A percentile compares a stretch with the other conserved stretches of the same genome.
These are phyloP conservation scores for Aspergillus tamarii DNA, from an alignment of 2,329 filamentous ascomycete genomes.

Conservation along the genomic window DNA sequence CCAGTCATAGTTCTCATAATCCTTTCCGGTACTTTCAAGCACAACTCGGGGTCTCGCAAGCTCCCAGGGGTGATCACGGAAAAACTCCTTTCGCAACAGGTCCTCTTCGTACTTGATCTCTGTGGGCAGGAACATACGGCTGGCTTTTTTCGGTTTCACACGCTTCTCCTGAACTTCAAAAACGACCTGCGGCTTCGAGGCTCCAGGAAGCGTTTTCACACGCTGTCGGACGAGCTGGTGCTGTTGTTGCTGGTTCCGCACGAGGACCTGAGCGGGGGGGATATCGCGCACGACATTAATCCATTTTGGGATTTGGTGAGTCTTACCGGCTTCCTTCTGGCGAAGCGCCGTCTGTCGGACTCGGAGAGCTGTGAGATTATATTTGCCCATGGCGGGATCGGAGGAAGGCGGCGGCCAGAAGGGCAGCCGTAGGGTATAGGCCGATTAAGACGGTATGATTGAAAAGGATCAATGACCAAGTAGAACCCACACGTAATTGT, in stretches of 20 bases:
- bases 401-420: conserved; percentile 7
- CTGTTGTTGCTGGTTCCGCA: conserved; percentile 58
- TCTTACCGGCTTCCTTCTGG: conserved; percentile 42
- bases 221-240: conserved; percentile 47
- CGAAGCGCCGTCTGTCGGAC: conserved; percentile 48
- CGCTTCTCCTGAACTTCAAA: conserved; percentile 40
- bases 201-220: conserved; percentile 34
- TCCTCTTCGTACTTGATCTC: conserved; percentile 83
- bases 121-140: conserved; percentile 79
- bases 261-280: conserved; percentile 63
- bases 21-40: conserved; percentile 82
- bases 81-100: conserved; percentile 77
- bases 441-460: not conserved
- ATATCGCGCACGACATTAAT: conserved; percentile 59
- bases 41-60: conserved; percentile 84
- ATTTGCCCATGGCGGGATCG: conserved; percentile 45
- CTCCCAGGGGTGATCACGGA: conserved; percentile 95
- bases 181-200: conserved; percentile 37
- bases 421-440: not conserved
- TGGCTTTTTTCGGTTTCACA: conserved; percentile 64
- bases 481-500: not conserved
- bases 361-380: conserved; percentile 50
- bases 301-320: conserved; percentile 52
- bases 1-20: conserved; percentile 78
- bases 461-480: not conserved